These are phyloP conservation scores for Streptanthus diversifolius DNA, from an alignment of 345 rosid species.

Conservation along the genomic window DNA sequence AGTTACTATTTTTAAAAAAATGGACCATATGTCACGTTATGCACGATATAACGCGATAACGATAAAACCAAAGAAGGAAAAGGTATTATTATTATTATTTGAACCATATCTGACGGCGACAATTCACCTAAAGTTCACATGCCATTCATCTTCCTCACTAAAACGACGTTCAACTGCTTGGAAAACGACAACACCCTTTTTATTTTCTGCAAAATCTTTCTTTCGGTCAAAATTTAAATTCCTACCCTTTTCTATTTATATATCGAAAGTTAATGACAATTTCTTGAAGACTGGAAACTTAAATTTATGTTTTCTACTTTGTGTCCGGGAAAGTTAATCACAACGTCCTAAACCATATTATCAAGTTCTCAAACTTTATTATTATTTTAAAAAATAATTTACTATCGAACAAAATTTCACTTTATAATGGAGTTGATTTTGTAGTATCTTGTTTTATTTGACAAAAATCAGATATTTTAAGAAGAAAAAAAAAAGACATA, in stretches of 20 bases:
- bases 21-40: conserved; percentile 32
- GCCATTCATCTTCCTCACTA: conserved; percentile 16
- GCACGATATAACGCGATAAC: conserved; percentile 19
- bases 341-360: not conserved
- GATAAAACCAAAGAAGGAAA: conserved; percentile 14
- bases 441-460: not conserved
- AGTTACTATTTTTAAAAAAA: not conserved
- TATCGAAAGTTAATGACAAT: not conserved
- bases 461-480: not conserved
- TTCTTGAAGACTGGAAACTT: not conserved
- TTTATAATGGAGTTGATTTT: not conserved
- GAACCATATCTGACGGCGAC: conserved; percentile 20
- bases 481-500: not conserved
- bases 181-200: conserved; percentile 20
- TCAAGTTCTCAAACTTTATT: too few relatives aligned
- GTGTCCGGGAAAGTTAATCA: not conserved
- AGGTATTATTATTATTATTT: not conserved
- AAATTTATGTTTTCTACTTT: not conserved
- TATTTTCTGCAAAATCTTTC: not conserved
- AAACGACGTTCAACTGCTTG: conserved; percentile 34
- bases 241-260: not conserved
- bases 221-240: not conserved
- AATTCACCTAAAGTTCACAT: conserved; percentile 29
- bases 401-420: not conserved
- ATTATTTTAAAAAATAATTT: too few relatives aligned